Evolutionary conservation across 2,329 filamentous ascomycete genomes (phyloP), one percentile per base, ranked within the genome.

Genomic region (Paraphaeosphaeria minitans): DNA sequence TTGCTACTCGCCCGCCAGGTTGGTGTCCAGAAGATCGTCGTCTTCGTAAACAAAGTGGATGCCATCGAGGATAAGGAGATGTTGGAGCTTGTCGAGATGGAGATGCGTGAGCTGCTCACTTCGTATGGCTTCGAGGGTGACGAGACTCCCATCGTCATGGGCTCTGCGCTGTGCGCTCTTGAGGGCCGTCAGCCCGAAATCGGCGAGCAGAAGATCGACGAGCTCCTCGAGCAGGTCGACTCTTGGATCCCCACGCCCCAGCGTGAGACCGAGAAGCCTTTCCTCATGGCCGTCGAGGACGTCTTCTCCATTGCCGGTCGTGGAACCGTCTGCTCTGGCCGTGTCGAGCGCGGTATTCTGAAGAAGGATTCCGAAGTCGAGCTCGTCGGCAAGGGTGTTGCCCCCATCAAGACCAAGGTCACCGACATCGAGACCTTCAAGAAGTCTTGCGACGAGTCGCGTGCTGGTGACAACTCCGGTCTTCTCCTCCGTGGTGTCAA

Each of bases 381-480:
- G 85, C 87, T 99, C 65, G 86, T 99, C 62, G 95, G 95, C 77
- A 96, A 95, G 84, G 88, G 89, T 68, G 80, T 82, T 57, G 85
- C 88, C 47, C 82, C 92, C 67, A 91, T 98, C 85, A 97, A 96
- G 88, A 98, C 95, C 80, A 98, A 97, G 86, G 94, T 99, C 66
- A 99, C 95, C 75, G 96, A 99, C 76, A 98, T 99, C 70, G 95
- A 99, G 85, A 99, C 94, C 67, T 99, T 99, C 87, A 97, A 98
- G 87, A 99, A 99, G 87, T 96, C 93, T 51, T 98, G 95, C 81
- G 93, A 97, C 59, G 92, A 97, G 82, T 96, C 94, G 59, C 88
- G 91, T 72, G 95, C 95, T 62, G 95, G 95, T 79, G 95, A 99
- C 82, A 99, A 98, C 88, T 97, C 95, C 27, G 95, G 95, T 76